These are phyloP conservation scores for Boletus vermiculosoides DNA, from an alignment of 768 basidiomycete genomes.

Conservation along the genomic window DNA sequence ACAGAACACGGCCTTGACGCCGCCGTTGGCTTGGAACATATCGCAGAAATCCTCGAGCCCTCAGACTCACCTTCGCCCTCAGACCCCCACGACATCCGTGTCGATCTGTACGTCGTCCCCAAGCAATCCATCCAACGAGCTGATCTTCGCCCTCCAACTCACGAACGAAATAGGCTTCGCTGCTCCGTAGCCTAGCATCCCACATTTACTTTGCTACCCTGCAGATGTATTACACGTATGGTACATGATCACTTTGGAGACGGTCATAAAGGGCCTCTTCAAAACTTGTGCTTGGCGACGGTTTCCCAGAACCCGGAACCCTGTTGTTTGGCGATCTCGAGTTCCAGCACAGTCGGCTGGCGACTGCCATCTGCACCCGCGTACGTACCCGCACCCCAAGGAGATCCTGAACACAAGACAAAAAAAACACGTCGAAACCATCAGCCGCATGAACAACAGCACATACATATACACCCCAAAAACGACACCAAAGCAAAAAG, in stretches of 20 bases:
- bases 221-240: neutral
- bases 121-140: neutral
- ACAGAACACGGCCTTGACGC: conserved; percentile 49
- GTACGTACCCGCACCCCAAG: conserved; percentile 75
- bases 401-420: conserved; percentile 50
- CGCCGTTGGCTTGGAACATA: conserved; percentile 67
- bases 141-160: neutral
- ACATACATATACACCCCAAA: too few relatives aligned
- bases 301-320: conserved; percentile 52
- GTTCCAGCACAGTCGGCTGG: conserved; percentile 49
- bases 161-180: neutral
- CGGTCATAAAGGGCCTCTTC: neutral
- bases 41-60: conserved; percentile 52
- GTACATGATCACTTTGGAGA: neutral
- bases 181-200: neutral
- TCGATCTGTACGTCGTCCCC: too few relatives aligned
- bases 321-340: conserved; percentile 50
- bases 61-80: conserved; percentile 21
- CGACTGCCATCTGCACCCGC: conserved; percentile 48
- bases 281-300: conserved; percentile 41
- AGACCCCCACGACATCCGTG: conserved; percentile 19
- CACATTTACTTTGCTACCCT: neutral
- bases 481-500: neutral
- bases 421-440: too few relatives aligned
- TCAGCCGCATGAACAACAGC: neutral